Evolutionary conservation across 805 yeast species (phyloP), one percentile per base, ranked within the genome.

Genomic region (Suhomyces vadensis): DNA sequence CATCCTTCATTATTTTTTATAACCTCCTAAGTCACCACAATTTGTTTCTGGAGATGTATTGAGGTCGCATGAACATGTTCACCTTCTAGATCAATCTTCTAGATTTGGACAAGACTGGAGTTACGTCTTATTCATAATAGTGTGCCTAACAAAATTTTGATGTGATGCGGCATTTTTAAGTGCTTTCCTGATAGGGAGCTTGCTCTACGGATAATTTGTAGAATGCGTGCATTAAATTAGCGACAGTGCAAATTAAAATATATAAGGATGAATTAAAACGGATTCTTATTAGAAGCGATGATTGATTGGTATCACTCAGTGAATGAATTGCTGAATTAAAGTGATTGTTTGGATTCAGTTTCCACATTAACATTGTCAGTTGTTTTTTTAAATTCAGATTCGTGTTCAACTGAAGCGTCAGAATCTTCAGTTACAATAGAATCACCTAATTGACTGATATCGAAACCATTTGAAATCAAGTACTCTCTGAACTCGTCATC

Each of bases 401-500:
- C n/a, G 10, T 11, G 41, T 22, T 13, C 22, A 10, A 17, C 22
- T 6, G 17, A 22, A 4, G 26, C 37, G 35, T 43, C 44, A 14
- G 46, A 29, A 7, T 40, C 31, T 14, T 37, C 45, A 19, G 31
- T 42, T 7, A 44, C 40, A 14, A 21, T 25, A 24, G 41, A 7
- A 5, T 45, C 67, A 42, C 81, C 95, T 58, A 88, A 65, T 54
- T 71, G 75, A 24, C 75, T 50, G 42, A 79, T 71, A 60, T 89
- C 96, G 63, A 77, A 90, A 27, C 95, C 95, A 45, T 84, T 73
- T 13, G 69, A 70, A 41, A 62, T 67, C 56, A 91, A 78, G 65
- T 87, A 89, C 35, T 74, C 79, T 46, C 85, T 58, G 68, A 90
- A 91, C 41, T 69, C 73, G 26, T 67, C 70, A 67, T 91, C 97